These are phyloP conservation scores for Talaromyces sp. DNA, from an alignment of 2,329 filamentous ascomycete genomes.

Conservation along the genomic window DNA sequence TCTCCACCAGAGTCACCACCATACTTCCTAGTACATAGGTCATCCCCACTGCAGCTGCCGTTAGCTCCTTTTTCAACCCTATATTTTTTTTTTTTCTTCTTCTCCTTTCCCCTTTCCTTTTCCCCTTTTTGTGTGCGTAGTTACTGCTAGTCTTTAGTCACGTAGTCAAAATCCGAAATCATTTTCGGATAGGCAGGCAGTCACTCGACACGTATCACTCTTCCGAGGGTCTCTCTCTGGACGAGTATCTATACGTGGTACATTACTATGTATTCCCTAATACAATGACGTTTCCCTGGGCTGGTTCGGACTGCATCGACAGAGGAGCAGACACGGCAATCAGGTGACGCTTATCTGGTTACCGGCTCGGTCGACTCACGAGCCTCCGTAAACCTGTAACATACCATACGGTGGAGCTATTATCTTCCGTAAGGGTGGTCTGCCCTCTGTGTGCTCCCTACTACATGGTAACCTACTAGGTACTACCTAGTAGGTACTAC, in stretches of 20 bases:
- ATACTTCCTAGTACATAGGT: neutral
- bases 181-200: neutral
- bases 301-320: neutral
- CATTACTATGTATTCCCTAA: too few relatives aligned
- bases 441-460: neutral
- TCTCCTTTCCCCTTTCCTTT: neutral
- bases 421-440: neutral
- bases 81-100: neutral
- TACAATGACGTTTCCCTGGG: neutral
- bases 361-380: constrained; percentile 2
- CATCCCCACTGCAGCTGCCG: neutral
- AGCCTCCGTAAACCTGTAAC: constrained; percentile 7
- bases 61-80: neutral
- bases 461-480: too few relatives aligned
- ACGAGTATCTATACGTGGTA: neutral
- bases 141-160: neutral
- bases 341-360: constrained; percentile 7
- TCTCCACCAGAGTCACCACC: constrained; percentile 7
- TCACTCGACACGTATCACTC: neutral
- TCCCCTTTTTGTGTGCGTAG: neutral
- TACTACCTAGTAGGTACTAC: too few relatives aligned
- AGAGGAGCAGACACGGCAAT: neutral
- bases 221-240: neutral
- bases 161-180: neutral
- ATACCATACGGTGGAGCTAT: constrained; percentile 4